Percentiles rank a stretch among this genome's conserved stretches.
phyloP scores from a whole-genome alignment of 768 basidiomycete genomes.

The Neoboletus subvelutipes region DNA sequence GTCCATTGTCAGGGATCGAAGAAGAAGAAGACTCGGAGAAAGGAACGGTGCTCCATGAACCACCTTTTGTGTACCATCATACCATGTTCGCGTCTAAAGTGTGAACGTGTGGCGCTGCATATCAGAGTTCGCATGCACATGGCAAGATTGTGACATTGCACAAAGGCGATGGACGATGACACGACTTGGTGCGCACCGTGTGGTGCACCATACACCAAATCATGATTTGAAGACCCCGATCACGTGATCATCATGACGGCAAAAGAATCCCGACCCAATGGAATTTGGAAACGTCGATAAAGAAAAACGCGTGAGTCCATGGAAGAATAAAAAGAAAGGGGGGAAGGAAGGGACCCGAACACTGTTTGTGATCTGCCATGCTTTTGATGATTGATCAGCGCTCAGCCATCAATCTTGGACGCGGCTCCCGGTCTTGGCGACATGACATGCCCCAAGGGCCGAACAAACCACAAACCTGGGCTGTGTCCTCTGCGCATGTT shows the following conservation, averaged over 20 bases:
- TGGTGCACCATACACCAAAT: too few species aligned
- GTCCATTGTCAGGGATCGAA: too few species aligned
- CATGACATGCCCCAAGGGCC: neutral
- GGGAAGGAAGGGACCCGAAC: too few species aligned
- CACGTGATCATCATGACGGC: neutral
- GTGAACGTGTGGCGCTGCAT: neutral
- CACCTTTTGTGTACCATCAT: neutral
- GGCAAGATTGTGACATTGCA: neutral
- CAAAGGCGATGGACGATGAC: neutral
- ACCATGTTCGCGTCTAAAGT: neutral
- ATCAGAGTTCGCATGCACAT: neutral
- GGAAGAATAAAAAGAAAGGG: neutral
- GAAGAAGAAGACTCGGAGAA: neutral
- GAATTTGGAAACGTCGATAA: neutral
- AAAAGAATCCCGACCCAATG: neutral
- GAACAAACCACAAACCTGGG: neutral
- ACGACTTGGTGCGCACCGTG: too few species aligned
- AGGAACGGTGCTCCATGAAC: neutral
- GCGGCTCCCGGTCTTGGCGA: neutral
- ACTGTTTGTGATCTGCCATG: neutral
- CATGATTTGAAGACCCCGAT: neutral
- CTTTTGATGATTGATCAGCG: neutral
- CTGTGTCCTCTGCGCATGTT: constrained; percentile 5
- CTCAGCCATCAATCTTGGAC: neutral
- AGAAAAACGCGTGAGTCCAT: too few species aligned